phyloP scores from a whole-genome alignment of 495 filamentous ascomycete species.

The Lasiosphaeriaceae sp. region DNA sequence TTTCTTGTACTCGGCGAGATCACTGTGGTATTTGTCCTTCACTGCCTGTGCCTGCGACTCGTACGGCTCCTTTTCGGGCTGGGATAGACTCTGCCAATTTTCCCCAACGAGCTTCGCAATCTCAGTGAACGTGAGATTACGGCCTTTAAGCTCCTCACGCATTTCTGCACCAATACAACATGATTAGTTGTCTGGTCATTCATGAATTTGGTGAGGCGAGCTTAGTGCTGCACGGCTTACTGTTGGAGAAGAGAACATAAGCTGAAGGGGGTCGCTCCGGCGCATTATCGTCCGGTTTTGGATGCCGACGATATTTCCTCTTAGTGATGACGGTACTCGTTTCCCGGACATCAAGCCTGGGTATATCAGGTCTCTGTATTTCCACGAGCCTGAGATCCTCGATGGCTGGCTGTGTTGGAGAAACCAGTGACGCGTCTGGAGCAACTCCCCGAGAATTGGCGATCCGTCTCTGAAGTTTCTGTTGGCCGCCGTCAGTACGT shows the following conservation, averaged over 20 bases:
- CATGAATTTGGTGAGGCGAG: neutral
- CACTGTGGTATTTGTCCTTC: slow-evolving; percentile 67
- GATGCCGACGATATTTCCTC: slow-evolving; percentile 74
- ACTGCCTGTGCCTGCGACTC: slow-evolving; percentile 63
- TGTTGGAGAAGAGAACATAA: slow-evolving; percentile 81
- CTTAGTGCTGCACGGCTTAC: slow-evolving; percentile 41
- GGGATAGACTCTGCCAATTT: slow-evolving; percentile 66
- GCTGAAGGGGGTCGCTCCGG: slow-evolving; percentile 74
- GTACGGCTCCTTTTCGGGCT: slow-evolving; percentile 63
- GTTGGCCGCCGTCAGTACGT: slow-evolving; percentile 2
- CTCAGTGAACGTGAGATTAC: slow-evolving; percentile 72
- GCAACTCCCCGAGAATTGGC: slow-evolving; percentile 56
- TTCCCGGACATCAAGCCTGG: slow-evolving; percentile 34
- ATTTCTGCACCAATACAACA: slow-evolving; percentile 47
- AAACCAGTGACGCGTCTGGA: slow-evolving; percentile 41
- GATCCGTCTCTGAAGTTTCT: slow-evolving; percentile 52
- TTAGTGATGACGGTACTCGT: slow-evolving; percentile 41
- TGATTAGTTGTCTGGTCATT: neutral
- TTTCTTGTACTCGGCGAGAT: slow-evolving; percentile 69
- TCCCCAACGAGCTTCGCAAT: slow-evolving; percentile 80
- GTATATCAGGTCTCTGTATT: slow-evolving; percentile 24
- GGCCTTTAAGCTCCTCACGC: slow-evolving; percentile 67
- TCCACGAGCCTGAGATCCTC: slow-evolving; percentile 35
- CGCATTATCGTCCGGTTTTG: slow-evolving; percentile 77
- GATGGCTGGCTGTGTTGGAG: slow-evolving; percentile 32